Base-by-base conservation (phyloP, 225 moss, liverwort and hornwort species). In the Sphagnum contortum region DNA sequence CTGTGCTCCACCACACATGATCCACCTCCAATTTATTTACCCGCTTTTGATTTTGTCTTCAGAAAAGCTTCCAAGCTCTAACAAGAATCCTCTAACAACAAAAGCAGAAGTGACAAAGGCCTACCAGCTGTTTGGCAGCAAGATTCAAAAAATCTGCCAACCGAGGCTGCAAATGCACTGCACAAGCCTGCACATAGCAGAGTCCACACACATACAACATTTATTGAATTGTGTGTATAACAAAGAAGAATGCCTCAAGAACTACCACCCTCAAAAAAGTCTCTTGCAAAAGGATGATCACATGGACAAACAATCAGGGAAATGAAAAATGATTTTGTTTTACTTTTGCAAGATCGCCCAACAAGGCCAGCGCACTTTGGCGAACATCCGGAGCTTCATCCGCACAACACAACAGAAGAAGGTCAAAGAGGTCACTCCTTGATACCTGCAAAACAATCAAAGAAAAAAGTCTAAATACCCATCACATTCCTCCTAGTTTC, bases 321-420 rank as follows among this genome's bases (percentile, higher is more conserved):
- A 29, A 29, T 29, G 29, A 29, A 29, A 29, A 29, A 29, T 29
- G 29, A 29, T 29, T 29, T 29, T 29, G 29, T 55, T 55, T 5
- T 73, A 89, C 95, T 87, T 96, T 96, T 44, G 92, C 95, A 47
- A 96, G 83, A 66, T 96, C 95, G 71, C 95, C 95, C 59, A 96
- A 74, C 57, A 96, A 81, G 13, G 95, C 95, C 73, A 96, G 84
- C 12, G 95, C 92, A 85, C 95, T 96, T 76, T 96, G 95, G 55
- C 95, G 92, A 14, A 96, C 90, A 80, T 96, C 95, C 8, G 95
- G 84, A 58, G 95, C 95, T 63, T 96, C 95, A 72, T 96, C 95
- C 48, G 82, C 95, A 80, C 95, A 96, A 77, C 95, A 96, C 69
- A 92, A 92, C 46, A 92, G 69, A 54, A 96, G 77, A 65, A 96